Conservation (phyloP, 768 basidiomycete species). For the Hericium erinaceus region DNA sequence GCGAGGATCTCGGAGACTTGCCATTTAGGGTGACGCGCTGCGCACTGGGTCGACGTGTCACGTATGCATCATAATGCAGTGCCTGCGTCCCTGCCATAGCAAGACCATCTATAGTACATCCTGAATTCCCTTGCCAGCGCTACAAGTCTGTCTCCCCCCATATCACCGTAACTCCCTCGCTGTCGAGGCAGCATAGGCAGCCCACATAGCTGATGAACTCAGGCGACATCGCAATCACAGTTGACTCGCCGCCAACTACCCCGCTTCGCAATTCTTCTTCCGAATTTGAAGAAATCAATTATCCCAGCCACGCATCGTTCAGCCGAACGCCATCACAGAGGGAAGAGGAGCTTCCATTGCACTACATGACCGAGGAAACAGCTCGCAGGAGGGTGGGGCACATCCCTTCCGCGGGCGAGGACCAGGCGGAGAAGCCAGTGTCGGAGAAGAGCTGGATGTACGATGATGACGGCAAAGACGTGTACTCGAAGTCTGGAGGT, state of each 20-base stretch:
- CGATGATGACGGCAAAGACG: constrained; percentile 61
- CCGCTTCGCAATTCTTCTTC: constrained; percentile 46
- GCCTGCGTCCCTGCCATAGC: neutral
- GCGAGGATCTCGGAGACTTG: neutral
- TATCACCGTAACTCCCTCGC: neutral
- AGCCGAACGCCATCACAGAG: constrained; percentile 17
- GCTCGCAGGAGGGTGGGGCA: constrained; percentile 34
- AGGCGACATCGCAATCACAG: constrained; percentile 59
- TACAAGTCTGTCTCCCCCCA: too few species aligned
- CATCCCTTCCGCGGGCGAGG: constrained; percentile 24
- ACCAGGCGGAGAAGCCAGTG: constrained; percentile 12
- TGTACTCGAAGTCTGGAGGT: constrained; percentile 36
- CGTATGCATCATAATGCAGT: neutral
- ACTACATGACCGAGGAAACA: constrained; percentile 44
- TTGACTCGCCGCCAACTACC: constrained; percentile 47
- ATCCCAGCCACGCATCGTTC: constrained; percentile 35
- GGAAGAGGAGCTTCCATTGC: constrained; percentile 39
- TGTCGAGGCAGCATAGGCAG: constrained; percentile 3
- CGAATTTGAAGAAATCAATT: constrained; percentile 64
- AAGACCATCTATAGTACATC: too few species aligned
- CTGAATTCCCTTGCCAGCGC: neutral
- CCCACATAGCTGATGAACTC: constrained; percentile 43
- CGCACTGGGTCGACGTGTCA: constrained; percentile 4
- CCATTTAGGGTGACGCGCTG: neutral
- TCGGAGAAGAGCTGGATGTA: constrained; percentile 27